Evolutionary conservation across 140 eudicot genomes (phyloP).

Genomic region (Ambrosia hybrid): DNA sequence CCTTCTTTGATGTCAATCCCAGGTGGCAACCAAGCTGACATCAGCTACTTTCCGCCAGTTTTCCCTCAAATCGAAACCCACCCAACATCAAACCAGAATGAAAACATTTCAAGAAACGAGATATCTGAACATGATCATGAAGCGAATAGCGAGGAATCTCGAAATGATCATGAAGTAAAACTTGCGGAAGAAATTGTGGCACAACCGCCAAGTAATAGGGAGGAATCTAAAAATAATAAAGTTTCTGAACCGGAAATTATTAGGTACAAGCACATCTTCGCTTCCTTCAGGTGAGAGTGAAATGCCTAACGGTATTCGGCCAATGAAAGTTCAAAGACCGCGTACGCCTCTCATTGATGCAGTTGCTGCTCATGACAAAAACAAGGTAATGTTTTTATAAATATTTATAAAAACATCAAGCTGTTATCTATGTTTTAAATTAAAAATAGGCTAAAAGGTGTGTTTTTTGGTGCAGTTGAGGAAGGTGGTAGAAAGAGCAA

Average conservation of each 20-base stretch:
- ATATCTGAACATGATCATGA: constrained; percentile 32
- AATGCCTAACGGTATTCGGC: constrained; percentile 44
- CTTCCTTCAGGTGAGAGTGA: constrained; percentile 44
- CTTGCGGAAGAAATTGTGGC: constrained; percentile 25
- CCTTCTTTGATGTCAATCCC: constrained; percentile 33
- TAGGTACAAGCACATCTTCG: constrained; percentile 34
- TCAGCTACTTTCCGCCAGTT: constrained; percentile 25
- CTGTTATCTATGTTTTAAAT: background rate
- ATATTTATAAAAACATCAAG: background rate
- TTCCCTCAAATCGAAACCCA: constrained; percentile 28
- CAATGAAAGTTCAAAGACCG: constrained; percentile 64
- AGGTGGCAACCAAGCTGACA: constrained; percentile 23
- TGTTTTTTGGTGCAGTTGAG: constrained; percentile 52
- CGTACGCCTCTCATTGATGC: constrained; percentile 85
- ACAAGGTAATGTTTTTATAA: constrained; percentile 51
- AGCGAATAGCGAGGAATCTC: background rate
- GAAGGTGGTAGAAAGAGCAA: constrained; percentile 68
- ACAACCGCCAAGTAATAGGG: constrained; percentile 28
- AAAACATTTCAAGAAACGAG: constrained; percentile 25
- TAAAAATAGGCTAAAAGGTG: background rate
- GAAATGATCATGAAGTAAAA: constrained; percentile 1
- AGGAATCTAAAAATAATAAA: constrained; percentile 26
- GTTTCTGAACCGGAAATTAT: constrained; percentile 37
- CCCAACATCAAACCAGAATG: constrained; percentile 11
- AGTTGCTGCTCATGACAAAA: constrained; percentile 86